Base-by-base conservation (phyloP, 2,329 filamentous ascomycete species). In the Talaromyces funiculosus region DNA sequence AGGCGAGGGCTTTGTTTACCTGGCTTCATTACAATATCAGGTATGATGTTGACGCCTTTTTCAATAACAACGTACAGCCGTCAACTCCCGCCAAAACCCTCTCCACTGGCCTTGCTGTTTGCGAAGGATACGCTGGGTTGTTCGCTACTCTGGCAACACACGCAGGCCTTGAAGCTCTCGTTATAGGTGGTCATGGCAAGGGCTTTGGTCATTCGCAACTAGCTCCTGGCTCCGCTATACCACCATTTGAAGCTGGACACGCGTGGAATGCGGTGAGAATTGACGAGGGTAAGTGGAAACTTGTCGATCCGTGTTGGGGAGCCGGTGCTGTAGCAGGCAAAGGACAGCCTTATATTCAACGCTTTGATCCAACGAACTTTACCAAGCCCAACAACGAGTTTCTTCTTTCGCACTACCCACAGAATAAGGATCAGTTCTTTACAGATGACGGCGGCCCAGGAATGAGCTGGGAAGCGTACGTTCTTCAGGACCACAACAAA, bases 181-280 rank as follows among this genome's bases (percentile, higher is more conserved):
- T 93, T 1, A 80, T 96, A 1, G 77, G 79, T 1, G 92, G 93
- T 1, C 89, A 94, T 66, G 90, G 92, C 35, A 97, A 97, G 74
- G 94, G 94, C 0, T 93, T 83, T 66, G 90, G 92, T 1, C 87
- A 92, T 73, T 73, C 71, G 0, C 74, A 85, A 0, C 75, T 92
- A 7, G 78, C 81, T 40, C 82, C 85, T 0, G 89, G 89, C 3
- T 80, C 89, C 57, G 78, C 83, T 0, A 72, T 88, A 0, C 92
- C 92, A 2, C 82, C 85, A 0, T 82, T 81, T 20, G 78, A 86
- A 57, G 77, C 83, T 0, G 81, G 84, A 1, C 93, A 97, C 73
- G 93, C 94, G 0, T 97, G 94, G 94, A 97, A 96, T 69, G 92
- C 90, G 0, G 90, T 97, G 6, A 83, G 86, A 56, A 91, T 97